A percentile compares a stretch with the other conserved stretches of the same genome.
Conservation (phyloP, 768 basidiomycete genomes). For the Rhodotorula sphaerocarpa region DNA sequence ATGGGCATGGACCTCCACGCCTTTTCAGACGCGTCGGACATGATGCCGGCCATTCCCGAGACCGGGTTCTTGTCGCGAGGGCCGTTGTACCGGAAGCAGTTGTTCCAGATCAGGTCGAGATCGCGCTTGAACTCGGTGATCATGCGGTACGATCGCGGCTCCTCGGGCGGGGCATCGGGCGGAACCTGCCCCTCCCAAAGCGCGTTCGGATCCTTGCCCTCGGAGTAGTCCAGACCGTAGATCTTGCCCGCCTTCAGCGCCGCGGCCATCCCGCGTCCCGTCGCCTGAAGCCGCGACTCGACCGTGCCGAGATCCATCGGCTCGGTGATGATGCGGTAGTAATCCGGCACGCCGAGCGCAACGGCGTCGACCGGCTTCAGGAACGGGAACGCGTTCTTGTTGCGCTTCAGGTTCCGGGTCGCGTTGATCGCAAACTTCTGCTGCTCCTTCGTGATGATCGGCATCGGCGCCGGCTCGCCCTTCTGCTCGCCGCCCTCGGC, state of each 20-base stretch:
- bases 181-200: slow-evolving; percentile 39
- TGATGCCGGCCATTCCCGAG: slow-evolving; percentile 64
- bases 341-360: slow-evolving; percentile 64
- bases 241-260: slow-evolving; percentile 10
- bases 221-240: slow-evolving; percentile 33
- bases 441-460: slow-evolving; percentile 56
- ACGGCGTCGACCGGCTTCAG: slow-evolving; percentile 78
- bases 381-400: slow-evolving; percentile 75
- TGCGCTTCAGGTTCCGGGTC: slow-evolving; percentile 72
- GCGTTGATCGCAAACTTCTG: slow-evolving; percentile 70
- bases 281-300: slow-evolving; percentile 65
- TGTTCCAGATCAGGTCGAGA: slow-evolving; percentile 77
- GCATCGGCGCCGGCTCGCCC: slow-evolving; percentile 13
- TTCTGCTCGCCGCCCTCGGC: neutral
- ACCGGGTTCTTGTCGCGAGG: slow-evolving; percentile 63
- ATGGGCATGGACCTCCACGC: slow-evolving; percentile 73
- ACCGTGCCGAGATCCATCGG: slow-evolving; percentile 94
- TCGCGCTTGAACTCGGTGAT: slow-evolving; percentile 77
- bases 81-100: slow-evolving; percentile 86
- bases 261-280: slow-evolving; percentile 26
- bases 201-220: slow-evolving; percentile 38
- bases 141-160: slow-evolving; percentile 54
- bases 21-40: slow-evolving; percentile 81
- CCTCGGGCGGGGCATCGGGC: neutral
- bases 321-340: slow-evolving; percentile 70